Base-by-base conservation (phyloP, 306 rosid species). In the Casuarina glauca region DNA sequence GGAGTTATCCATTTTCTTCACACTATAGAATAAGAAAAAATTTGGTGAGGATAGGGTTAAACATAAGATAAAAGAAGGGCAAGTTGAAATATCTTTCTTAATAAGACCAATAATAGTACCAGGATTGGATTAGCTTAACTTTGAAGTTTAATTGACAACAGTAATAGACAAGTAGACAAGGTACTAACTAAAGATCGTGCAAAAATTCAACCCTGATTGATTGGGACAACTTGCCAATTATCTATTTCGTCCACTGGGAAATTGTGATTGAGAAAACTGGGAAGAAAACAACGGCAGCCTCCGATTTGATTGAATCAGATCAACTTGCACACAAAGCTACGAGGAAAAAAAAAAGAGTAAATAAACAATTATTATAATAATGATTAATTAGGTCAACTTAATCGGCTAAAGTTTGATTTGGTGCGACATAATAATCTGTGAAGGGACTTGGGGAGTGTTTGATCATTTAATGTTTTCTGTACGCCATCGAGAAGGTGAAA, bases 251-350 rank as follows among this genome's bases (percentile, higher is more conserved):
- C 32, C 32, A 26, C 32, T 0, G 32, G 32, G 32, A 26, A 26
- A 26, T 26, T 26, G 32, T 26, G 32, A 26, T 26, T 26, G 64
- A 58, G 64, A 58, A 62, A 61, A 62, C 4, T 66, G 6, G 43
- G 17, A 16, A 41, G 49, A 66, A 66, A 41, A 66, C 15, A 17
- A 6, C 44, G 12, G 44, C 67, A 35, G 32, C 32, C 32, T 35
- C 26, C 2, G 1, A 13, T 16, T 50, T 80, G 53, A 80, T 41
- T 79, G 88, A 79, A 87, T 87, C 85, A 87, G 81, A 84, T 75
- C 84, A 77, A 69, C 90, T 84, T 87, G 75, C 85, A 80, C 62
- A 74, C 81, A 72, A 84, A 84, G 85, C 48, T 61, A 70, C 61
- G 36, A 26, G 32, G 32, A 26, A 45, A 46, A 38, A 55, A 52